Conservation (phyloP, 192 early-diverging fungal species). For the Backusella luteola region DNA sequence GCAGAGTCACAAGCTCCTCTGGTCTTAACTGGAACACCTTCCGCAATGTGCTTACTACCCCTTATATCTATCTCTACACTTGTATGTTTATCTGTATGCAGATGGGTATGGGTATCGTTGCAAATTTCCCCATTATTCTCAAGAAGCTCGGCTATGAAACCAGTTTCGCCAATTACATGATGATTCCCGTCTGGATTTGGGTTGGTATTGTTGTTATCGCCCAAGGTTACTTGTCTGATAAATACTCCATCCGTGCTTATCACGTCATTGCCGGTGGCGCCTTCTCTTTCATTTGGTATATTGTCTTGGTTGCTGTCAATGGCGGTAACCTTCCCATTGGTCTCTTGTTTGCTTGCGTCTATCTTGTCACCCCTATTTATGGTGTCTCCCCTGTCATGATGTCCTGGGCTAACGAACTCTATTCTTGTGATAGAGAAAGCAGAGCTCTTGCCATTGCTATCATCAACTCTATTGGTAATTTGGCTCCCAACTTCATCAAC, state of each 20-base stretch:
- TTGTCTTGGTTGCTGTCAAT: conserved; percentile 24
- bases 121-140: conserved; percentile 39
- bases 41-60: conserved; percentile 22
- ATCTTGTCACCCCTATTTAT: conserved; percentile 21
- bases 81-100: conserved; percentile 22
- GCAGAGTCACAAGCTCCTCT: neutral
- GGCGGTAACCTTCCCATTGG: conserved; percentile 19
- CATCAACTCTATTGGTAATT: conserved; percentile 23
- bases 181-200: conserved; percentile 35
- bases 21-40: conserved; percentile 26
- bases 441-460: conserved; percentile 31
- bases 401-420: conserved; percentile 29
- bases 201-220: conserved; percentile 25
- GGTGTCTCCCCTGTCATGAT: conserved; percentile 28
- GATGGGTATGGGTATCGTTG: conserved; percentile 26
- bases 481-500: conserved; percentile 30
- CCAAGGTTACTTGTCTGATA: conserved; percentile 27
- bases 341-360: conserved; percentile 22
- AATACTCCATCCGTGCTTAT: conserved; percentile 4
- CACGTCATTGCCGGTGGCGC: conserved; percentile 18
- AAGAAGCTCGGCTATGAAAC: conserved; percentile 41
- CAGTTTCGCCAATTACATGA: conserved; percentile 42
- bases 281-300: conserved; percentile 22
- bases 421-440: conserved; percentile 20
- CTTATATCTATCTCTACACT: conserved; percentile 17